Evolutionary conservation across 306 rosid genomes (phyloP).

Genomic region (Prosopis cineraria): DNA sequence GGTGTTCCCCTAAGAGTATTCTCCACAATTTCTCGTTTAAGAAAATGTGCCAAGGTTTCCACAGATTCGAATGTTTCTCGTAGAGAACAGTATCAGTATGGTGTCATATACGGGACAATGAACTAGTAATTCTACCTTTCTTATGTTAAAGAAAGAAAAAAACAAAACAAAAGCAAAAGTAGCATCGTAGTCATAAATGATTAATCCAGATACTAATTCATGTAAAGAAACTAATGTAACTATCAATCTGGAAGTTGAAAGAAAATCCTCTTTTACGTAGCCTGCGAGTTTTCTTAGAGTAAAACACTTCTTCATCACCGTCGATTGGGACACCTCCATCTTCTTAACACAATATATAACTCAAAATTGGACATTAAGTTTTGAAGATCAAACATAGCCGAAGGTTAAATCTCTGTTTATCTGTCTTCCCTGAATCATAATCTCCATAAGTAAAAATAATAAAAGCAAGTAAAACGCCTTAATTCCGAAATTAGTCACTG

Average conservation of each 20-base stretch:
- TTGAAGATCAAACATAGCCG: neutral
- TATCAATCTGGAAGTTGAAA: slow-evolving; percentile 8
- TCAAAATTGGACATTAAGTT: neutral
- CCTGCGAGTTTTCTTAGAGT: neutral
- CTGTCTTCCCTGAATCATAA: neutral
- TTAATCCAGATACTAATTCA: neutral
- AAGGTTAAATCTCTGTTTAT: neutral
- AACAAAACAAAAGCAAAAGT: neutral
- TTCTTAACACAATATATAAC: neutral
- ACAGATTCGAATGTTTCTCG: neutral
- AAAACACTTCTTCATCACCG: neutral
- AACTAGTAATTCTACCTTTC: neutral
- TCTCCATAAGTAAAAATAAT: neutral
- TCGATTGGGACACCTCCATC: neutral
- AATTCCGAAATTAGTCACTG: neutral
- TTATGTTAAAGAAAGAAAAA: neutral
- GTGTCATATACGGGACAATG: neutral
- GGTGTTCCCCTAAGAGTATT: neutral
- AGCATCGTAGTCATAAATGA: neutral
- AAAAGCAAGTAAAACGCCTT: neutral
- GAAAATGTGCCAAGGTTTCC: neutral
- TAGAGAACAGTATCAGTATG: neutral
- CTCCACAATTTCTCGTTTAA: neutral
- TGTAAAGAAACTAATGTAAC: neutral
- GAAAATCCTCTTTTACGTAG: neutral